Base-by-base conservation (phyloP, 768 basidiomycete species). In the Exsudoporus frostii region DNA sequence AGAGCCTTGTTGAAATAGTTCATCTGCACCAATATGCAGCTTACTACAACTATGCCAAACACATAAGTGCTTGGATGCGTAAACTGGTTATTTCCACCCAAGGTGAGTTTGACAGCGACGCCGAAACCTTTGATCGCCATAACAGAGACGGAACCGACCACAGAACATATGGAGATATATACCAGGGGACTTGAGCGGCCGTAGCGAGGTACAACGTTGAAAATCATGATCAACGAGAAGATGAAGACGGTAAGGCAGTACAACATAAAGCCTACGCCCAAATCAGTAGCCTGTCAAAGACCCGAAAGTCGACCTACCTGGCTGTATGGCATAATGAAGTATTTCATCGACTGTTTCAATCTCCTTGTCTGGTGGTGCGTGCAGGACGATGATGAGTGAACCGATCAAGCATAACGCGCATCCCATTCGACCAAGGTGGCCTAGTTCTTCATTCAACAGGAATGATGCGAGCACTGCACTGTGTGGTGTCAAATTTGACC, bases 71-170 rank as follows among this genome's bases (percentile, higher is more conserved):
- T 93, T 34, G 89, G 85, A 65, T 94, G 91, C 1, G 87, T 83
- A 66, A 99, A 90, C 71, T 99, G 97, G 71, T 98, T 99, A 66
- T 91, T 90, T 42, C 96, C 95, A 10, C 83, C 80, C 53, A 98
- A 74, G 0, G 94, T 98, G 52, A 99, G 81, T 71, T 98, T 98
- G 64, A 99, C 81, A 3, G 97, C 96, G 43, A 98, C 86, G 41
- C 97, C 97, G 63, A 99, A 93, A 44, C 94, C 96, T 75, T 99
- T 99, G 78, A 98, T 90, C 38, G 93, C 89, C 97, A 99, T 98
- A 73, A 98, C 85, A n/a, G 92, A 93, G 40, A 99, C 84, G 29
- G 92, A 94, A 11, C 97, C 97, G 40, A 93, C 93, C 52, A 98
- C 70, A 11, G 95, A 98, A 71, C 97, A 98, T 64, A 99, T 96